Percentiles rank a stretch among this genome's conserved stretches.
Evolutionary conservation across 495 filamentous ascomycete species (phyloP).

Genomic region (Lasiosphaeriaceae sp.): DNA sequence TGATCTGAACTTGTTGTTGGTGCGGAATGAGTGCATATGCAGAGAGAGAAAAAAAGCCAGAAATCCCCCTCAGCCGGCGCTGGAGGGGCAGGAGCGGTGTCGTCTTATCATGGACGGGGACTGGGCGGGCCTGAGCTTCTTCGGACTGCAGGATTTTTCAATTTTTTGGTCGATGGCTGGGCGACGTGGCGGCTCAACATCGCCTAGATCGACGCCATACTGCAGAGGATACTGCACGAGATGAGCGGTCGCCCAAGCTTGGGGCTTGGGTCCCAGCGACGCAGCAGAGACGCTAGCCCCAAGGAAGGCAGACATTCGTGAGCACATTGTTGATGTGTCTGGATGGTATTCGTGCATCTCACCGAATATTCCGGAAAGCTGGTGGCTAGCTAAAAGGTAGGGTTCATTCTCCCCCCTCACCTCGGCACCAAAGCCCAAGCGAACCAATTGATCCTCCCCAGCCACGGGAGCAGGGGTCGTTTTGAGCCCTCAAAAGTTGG

Average conservation of each 20-base stretch:
- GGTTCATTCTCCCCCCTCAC: not conserved
- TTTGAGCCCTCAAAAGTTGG: not conserved
- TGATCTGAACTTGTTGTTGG: not conserved
- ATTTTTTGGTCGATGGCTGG: constrained; percentile 10
- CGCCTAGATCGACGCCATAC: constrained; percentile 1
- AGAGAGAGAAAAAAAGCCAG: constrained; percentile 2
- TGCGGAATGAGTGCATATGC: not conserved
- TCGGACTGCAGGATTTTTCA: constrained; percentile 1
- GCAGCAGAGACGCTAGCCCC: constrained; percentile 4
- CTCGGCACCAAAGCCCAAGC: not conserved
- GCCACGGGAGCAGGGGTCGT: not conserved
- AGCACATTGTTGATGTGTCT: constrained; percentile 23
- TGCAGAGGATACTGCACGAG: not conserved
- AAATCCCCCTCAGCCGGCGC: not conserved
- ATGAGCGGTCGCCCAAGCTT: not conserved
- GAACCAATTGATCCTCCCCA: too few relatives aligned
- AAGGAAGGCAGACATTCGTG: not conserved
- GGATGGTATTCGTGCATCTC: constrained; percentile 22
- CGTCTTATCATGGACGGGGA: constrained; percentile 6
- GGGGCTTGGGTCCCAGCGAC: not conserved
- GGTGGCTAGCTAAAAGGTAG: constrained; percentile 18
- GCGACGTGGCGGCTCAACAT: constrained; percentile 22
- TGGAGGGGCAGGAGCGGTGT: constrained; percentile 5
- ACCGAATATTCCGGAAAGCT: constrained; percentile 12
- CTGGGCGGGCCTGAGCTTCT: constrained; percentile 9